Evolutionary conservation across 805 yeast genomes (phyloP).

Genomic region (Wickerhamomyces xylosicus): DNA sequence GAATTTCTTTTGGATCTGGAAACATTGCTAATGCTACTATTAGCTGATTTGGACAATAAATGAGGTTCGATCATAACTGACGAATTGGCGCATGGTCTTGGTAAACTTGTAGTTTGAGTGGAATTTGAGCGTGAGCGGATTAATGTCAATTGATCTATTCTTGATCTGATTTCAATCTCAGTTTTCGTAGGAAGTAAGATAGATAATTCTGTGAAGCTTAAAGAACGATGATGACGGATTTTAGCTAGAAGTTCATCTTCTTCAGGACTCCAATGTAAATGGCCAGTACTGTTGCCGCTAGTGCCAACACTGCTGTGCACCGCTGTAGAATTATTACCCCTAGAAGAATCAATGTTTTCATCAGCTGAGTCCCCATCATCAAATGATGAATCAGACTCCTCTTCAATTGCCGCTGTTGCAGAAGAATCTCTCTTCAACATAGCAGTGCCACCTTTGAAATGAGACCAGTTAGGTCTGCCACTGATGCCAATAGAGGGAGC

Average conservation of each 20-base stretch:
- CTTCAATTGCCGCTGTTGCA: background rate
- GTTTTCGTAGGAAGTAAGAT: conserved; percentile 65
- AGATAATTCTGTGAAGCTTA: conserved; percentile 63
- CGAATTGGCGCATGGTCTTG: background rate
- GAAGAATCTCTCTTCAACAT: background rate
- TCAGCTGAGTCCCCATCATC: conserved; percentile 4
- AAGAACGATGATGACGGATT: conserved; percentile 38
- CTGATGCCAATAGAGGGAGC: no score
- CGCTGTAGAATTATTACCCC: background rate
- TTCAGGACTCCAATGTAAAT: conserved; percentile 37
- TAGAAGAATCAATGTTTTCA: background rate
- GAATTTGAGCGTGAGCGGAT: background rate
- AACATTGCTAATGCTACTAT: background rate
- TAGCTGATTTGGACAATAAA: background rate
- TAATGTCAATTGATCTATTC: conserved; percentile 38
- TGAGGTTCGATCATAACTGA: background rate
- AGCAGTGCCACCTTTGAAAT: conserved; percentile 3
- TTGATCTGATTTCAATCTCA: conserved; percentile 59
- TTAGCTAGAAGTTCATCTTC: conserved; percentile 61
- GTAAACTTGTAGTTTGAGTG: background rate
- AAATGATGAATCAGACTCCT: conserved; percentile 1
- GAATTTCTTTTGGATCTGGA: background rate
- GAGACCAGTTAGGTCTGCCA: background rate
- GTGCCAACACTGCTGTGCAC: background rate
- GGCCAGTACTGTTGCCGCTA: background rate